Evolutionary conservation across 2,329 filamentous ascomycete genomes (phyloP).

Genomic region (Fusarium incarnatum): DNA sequence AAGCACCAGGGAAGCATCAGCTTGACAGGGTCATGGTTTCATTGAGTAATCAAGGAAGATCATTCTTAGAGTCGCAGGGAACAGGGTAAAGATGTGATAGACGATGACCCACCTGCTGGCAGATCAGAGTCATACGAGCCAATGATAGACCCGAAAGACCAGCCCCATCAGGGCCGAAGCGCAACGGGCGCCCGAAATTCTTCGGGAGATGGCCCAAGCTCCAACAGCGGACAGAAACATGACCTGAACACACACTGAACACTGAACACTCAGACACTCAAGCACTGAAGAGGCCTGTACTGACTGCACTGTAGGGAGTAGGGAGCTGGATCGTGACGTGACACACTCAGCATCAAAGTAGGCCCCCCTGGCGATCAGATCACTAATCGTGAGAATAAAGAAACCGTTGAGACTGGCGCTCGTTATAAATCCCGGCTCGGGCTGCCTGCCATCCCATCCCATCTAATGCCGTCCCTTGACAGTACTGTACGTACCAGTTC

Average conservation of each 20-base stretch:
- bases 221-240: conserved; percentile 3
- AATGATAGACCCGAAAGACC: conserved; percentile 6
- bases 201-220: conserved; percentile 40
- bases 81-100: conserved; percentile 17
- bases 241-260: conserved; percentile 1
- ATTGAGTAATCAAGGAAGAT: conserved; percentile 31
- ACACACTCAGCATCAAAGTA: conserved; percentile 21
- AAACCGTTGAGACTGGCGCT: conserved; percentile 34
- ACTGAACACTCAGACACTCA: conserved; percentile 1
- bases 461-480: background rate
- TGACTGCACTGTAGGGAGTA: background rate
- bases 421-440: conserved; percentile 12
- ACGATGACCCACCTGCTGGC: background rate
- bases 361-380: conserved; percentile 45
- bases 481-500: background rate
- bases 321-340: conserved; percentile 19
- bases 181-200: conserved; percentile 44
- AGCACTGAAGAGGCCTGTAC: background rate
- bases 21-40: conserved; percentile 25
- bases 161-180: conserved; percentile 29
- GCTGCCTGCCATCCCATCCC: background rate
- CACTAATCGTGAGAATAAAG: conserved; percentile 39
- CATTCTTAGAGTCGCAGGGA: conserved; percentile 13
- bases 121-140: conserved; percentile 20
- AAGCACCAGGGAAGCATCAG: conserved; percentile 38